Evolutionary conservation across 768 basidiomycete species (phyloP).

Genomic region (Crassisporium funariophilum): DNA sequence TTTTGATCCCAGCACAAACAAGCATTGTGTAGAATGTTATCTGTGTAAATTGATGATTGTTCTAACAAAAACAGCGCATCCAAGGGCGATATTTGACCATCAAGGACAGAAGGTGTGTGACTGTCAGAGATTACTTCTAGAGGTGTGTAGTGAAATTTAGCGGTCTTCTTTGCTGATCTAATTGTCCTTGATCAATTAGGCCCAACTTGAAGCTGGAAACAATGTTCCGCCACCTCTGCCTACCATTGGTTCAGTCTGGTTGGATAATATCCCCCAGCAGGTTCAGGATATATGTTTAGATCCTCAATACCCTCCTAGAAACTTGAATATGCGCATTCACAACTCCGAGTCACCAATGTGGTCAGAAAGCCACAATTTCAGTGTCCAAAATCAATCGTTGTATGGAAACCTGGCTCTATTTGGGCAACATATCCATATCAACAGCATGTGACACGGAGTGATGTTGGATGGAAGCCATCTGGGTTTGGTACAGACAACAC

Average conservation of each 20-base stretch:
- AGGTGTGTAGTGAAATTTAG: background rate
- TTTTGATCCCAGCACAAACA: background rate
- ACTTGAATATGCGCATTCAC: background rate
- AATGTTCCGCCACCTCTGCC: background rate
- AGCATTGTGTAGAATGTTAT: background rate
- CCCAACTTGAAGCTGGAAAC: background rate
- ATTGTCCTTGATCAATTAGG: background rate
- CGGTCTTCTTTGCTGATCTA: background rate
- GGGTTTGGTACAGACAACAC: conserved; percentile 1
- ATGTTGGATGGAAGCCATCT: conserved; percentile 3
- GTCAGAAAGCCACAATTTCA: background rate
- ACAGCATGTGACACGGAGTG: background rate
- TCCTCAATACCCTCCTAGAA: too few species aligned
- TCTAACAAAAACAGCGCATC: background rate
- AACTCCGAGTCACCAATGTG: background rate
- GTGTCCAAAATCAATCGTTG: conserved; percentile 2
- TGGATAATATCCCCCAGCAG: background rate
- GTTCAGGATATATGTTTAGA: background rate
- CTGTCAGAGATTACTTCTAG: background rate
- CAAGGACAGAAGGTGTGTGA: background rate
- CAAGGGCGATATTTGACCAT: background rate
- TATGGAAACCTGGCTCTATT: conserved; percentile 7
- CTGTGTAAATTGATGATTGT: background rate
- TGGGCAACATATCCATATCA: conserved; percentile 12
- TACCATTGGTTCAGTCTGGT: background rate